These are phyloP conservation scores for Xylaria grammica DNA, from an alignment of 495 filamentous ascomycete genomes.

Conservation along the genomic window DNA sequence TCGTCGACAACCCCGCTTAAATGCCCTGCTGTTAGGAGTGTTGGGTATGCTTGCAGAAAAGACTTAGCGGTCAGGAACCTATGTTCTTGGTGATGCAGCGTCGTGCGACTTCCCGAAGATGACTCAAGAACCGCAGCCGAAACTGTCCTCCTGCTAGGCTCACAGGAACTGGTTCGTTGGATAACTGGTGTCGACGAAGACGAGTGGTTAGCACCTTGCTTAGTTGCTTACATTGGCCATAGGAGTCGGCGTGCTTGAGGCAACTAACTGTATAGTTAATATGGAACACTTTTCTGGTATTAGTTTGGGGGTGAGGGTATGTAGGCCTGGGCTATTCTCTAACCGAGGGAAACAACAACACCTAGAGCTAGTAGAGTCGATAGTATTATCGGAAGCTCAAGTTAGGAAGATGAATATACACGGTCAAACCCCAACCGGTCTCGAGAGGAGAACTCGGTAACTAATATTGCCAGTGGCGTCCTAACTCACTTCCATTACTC, in stretches of 20 bases:
- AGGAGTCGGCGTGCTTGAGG: conserved; percentile 15
- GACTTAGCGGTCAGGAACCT: conserved; percentile 38
- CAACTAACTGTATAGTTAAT: conserved; percentile 9
- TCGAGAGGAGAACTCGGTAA: conserved; percentile 21
- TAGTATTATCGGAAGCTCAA: background rate
- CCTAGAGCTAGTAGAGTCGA: background rate
- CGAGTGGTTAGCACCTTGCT: conserved; percentile 13
- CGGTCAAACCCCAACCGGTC: background rate
- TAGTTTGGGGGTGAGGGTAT: conserved; percentile 1
- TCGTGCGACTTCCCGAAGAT: conserved; percentile 41
- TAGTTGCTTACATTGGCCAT: background rate
- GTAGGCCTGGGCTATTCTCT: background rate
- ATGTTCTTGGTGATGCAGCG: conserved; percentile 40
- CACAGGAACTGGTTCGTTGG: conserved; percentile 18
- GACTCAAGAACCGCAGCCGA: conserved; percentile 38
- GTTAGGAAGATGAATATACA: background rate
- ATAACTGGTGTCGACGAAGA: conserved; percentile 1
- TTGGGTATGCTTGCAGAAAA: conserved; percentile 41
- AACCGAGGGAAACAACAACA: background rate
- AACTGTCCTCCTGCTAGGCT: conserved; percentile 20
- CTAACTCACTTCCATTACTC: conserved; percentile 16
- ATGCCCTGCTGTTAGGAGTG: conserved; percentile 19
- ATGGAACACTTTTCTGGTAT: conserved; percentile 5
- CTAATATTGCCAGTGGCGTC: conserved; percentile 29
- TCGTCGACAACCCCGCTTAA: conserved; percentile 33